Base-by-base conservation (phyloP, 768 basidiomycete species). In the Pholiota conissans region DNA sequence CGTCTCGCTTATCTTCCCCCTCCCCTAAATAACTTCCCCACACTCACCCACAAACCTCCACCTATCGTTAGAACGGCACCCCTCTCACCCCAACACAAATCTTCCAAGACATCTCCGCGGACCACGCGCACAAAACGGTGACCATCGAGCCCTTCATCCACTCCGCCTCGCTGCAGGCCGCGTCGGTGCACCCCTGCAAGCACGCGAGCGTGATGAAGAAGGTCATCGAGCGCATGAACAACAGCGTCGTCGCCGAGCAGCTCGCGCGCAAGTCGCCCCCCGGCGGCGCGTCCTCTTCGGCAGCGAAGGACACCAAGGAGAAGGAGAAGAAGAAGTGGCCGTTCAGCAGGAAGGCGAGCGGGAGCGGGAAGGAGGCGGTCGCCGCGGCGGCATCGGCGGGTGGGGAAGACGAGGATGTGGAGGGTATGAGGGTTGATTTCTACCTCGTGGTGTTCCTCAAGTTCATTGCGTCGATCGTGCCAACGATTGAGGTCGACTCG, bases 171-270 rank as follows among this genome's bases (percentile, higher is more conserved):
- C 81, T 95, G 46, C 89, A 93, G 69, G 87, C 89, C 1, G 97
- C 95, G 0, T 94, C 91, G 0, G 96, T 99, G 10, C 96, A 99
- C 71, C 96, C 96, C 2, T 99, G 96, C 84, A 98, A 97, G 69
- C 96, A 99, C 72, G 91, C 95, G 1, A 93, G 89, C 71, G 97
- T 99, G 57, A 99, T 99, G 97, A 98, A 97, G 84, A 98, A 98
- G 72, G 93, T 98, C 60, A 98, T 98, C 69, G 96, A 98, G 72
- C 84, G 96, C 56, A 98, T 98, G 95, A 97, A 98, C 74, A 85
- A 84, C 63, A 86, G 86, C 60, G 89, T 94, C 26, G 81, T 90
- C 54, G 91, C 88, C 59, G 87, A 91, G 69, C 91, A 94, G 71
- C 81, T 91, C 18, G 85, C 87, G 14, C 83, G 83, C 61, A 85